Evolutionary conservation across 495 filamentous ascomycete species (phyloP), one percentile per base, ranked within the genome.

Genomic region (Emericellopsis terricola): DNA sequence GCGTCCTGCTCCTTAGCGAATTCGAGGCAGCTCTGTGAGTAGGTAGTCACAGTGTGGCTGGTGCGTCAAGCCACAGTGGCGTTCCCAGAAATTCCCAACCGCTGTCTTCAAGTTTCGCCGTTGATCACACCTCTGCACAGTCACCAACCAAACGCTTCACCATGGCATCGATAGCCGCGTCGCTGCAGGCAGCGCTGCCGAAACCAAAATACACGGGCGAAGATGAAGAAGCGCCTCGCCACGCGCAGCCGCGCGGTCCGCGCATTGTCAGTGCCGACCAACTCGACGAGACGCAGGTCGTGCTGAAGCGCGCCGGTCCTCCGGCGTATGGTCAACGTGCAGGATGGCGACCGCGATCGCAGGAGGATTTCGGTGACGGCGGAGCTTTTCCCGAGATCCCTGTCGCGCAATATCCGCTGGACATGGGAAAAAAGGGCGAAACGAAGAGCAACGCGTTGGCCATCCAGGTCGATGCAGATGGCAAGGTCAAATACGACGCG

Each of bases 361-460:
- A 73, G 40, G 86, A 94, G 54, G 91, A 96, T 56, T 96, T 81
- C 57, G 86, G 81, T 45, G 86, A 96, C 62, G 89, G 89, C 38
- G 89, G 89, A 46, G 85, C 87, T 31, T 97, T 96, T 55, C 85
- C 89, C 21, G 89, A 97, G 52, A 76, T 97, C 29, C 74, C 78
- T 16, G 71, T 96, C 30, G 89, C 87, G 17, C 89, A 97, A 46
- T 97, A 97, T 49, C 87, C 87, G 28, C 74, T 91, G 21, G 79
- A 87, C 39, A 91, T 94, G 85, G 91, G 89, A 23, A 70, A 79
- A 37, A 87, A 86, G 53, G 61, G 68, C 13, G 58, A 76, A 1
- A 65, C 68, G 3, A 76, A 62, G 4, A 86, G 81, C 33, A 96
- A 93, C 53, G 84, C 87, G 31, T 73, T 97, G 19, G 78, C 84